Evolutionary conservation across 768 basidiomycete genomes (phyloP).

Genomic region (Dentipellis sp.): DNA sequence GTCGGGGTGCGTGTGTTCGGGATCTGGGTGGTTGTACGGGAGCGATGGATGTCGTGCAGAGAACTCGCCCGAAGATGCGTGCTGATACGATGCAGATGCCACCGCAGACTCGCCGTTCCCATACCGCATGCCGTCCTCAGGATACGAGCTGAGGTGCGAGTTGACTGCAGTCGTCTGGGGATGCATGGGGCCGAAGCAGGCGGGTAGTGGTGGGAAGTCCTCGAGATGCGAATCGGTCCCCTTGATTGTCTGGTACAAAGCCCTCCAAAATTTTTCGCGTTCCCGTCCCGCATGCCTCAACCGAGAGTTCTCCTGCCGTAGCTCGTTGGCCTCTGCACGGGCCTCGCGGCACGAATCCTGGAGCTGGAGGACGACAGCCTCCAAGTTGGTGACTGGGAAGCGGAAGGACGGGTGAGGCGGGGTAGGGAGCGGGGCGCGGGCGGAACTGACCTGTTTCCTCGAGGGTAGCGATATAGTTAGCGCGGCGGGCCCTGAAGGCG

Average conservation of each 20-base stretch:
- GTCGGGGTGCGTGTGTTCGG: constrained; percentile 21
- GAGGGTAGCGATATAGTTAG: constrained; percentile 81
- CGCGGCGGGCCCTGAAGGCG: constrained; percentile 71
- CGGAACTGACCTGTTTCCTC: constrained; percentile 58
- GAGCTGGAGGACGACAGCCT: constrained; percentile 75
- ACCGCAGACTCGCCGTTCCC: constrained; percentile 35
- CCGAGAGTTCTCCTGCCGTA: constrained; percentile 56
- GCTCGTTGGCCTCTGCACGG: constrained; percentile 48
- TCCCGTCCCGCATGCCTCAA: constrained; percentile 58
- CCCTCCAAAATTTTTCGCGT: constrained; percentile 66
- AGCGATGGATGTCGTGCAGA: constrained; percentile 40
- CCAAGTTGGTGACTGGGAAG: constrained; percentile 66
- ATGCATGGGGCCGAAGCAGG: constrained; percentile 16
- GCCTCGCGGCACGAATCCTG: constrained; percentile 74
- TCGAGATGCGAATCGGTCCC: constrained; percentile 14
- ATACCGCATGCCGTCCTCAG: constrained; percentile 40
- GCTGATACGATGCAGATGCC: constrained; percentile 35
- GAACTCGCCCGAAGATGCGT: constrained; percentile 29
- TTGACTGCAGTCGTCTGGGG: constrained; percentile 17
- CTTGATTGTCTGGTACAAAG: constrained; percentile 60
- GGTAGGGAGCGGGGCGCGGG: constrained; percentile 3
- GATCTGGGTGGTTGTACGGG: constrained; percentile 25
- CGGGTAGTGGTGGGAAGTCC: constrained; percentile 13
- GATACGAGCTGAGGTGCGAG: constrained; percentile 24
- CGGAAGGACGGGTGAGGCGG: constrained; percentile 9